These are phyloP conservation scores for Chytriomyces confervae DNA, from an alignment of 192 early-diverging fungal species.

Conservation along the genomic window DNA sequence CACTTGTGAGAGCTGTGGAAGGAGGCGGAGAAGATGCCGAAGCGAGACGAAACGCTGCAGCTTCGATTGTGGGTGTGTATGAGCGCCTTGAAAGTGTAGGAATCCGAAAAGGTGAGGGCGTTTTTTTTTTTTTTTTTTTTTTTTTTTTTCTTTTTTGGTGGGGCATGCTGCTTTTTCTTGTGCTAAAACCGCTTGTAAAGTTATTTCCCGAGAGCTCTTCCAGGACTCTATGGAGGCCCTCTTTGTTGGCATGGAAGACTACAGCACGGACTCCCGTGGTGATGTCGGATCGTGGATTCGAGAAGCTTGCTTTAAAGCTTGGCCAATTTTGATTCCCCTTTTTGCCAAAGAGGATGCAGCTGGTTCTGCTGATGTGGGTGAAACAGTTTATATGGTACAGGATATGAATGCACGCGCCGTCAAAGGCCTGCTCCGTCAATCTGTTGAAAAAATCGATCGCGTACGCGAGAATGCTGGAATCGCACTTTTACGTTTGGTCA, in stretches of 20 bases:
- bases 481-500: constrained; percentile 60
- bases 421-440: constrained; percentile 69
- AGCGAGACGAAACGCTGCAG: constrained; percentile 68
- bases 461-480: constrained; percentile 76
- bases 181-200: background rate
- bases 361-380: background rate
- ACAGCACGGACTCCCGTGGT: constrained; percentile 86
- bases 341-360: constrained; percentile 18
- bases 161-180: background rate
- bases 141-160: background rate
- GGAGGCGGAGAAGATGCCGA: constrained; percentile 66
- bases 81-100: constrained; percentile 15
- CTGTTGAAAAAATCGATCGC: constrained; percentile 92
- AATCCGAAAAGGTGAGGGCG: constrained; percentile 5
- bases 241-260: constrained; percentile 77
- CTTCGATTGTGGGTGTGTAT: constrained; percentile 50
- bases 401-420: constrained; percentile 18
- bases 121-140: background rate
- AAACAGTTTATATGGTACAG: background rate
- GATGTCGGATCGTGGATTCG: constrained; percentile 97
- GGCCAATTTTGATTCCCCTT: constrained; percentile 36
- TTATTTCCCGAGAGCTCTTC: constrained; percentile 42
- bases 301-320: constrained; percentile 69
- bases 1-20: constrained; percentile 43
- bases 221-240: constrained; percentile 57